Conservation (phyloP, 495 filamentous ascomycete species). For the Aspergillus saccharolyticus region DNA sequence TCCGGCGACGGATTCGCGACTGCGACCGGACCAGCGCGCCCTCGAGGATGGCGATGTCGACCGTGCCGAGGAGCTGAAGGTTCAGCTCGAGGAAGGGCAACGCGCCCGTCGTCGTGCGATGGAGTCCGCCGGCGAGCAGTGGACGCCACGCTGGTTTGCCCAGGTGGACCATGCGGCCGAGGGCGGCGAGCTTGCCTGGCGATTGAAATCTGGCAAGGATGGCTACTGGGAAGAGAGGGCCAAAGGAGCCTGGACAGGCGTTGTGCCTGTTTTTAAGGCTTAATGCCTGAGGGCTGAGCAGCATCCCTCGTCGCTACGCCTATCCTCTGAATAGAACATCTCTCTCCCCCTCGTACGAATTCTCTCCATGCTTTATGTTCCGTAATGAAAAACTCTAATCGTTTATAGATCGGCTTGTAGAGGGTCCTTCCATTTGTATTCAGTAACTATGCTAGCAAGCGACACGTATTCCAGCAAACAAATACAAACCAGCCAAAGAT, state of each 20-base stretch:
- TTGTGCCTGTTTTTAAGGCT: slow-evolving; percentile 65
- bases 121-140: slow-evolving; percentile 65
- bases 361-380: too few species aligned
- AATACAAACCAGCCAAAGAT: background rate
- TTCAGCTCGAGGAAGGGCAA: slow-evolving; percentile 79
- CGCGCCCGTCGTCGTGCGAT: slow-evolving; percentile 65
- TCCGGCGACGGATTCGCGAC: slow-evolving; percentile 73
- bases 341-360: too few species aligned
- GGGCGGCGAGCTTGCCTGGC: slow-evolving; percentile 73
- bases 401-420: background rate
- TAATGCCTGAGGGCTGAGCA: slow-evolving; percentile 8
- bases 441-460: background rate
- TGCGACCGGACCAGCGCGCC: slow-evolving; percentile 90
- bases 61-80: slow-evolving; percentile 77
- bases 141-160: slow-evolving; percentile 79
- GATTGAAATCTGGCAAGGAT: slow-evolving; percentile 70
- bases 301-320: too few species aligned
- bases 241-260: slow-evolving; percentile 62
- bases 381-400: too few species aligned
- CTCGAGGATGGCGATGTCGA: slow-evolving; percentile 80
- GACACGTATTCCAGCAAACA: background rate
- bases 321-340: too few species aligned
- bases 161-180: slow-evolving; percentile 48
- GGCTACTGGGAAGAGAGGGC: slow-evolving; percentile 88
- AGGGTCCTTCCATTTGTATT: background rate